phyloP scores from a whole-genome alignment of 2,329 filamentous ascomycete genomes.

The Onygena corvina region DNA sequence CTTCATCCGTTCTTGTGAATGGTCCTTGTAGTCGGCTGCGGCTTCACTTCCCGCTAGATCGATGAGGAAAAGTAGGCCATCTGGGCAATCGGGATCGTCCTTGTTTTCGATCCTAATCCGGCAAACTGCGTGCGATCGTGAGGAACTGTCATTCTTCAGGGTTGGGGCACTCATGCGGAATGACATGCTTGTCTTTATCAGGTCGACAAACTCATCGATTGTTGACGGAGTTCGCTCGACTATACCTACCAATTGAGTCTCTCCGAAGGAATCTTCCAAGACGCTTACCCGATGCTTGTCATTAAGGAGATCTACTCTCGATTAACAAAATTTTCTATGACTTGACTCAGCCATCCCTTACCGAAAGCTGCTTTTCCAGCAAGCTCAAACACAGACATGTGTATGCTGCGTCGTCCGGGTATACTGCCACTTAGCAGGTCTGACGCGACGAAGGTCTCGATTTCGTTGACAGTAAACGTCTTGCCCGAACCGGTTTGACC shows the following conservation, averaged over 20 bases:
- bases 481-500: conserved; percentile 1
- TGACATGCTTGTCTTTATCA: background rate
- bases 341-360: too few species aligned
- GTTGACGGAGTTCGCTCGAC: background rate
- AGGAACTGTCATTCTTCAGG: background rate
- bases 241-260: conserved; percentile 1
- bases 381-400: conserved; percentile 5
- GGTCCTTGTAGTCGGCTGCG: background rate
- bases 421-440: conserved; percentile 3
- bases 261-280: conserved; percentile 2
- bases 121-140: background rate
- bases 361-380: background rate
- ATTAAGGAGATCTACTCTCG: background rate
- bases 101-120: conserved; percentile 2
- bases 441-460: conserved; percentile 1
- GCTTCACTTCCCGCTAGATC: background rate
- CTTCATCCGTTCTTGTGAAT: background rate
- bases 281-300: background rate
- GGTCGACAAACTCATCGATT: background rate
- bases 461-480: background rate
- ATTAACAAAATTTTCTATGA: too few species aligned
- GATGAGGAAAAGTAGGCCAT: background rate
- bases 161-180: conserved; percentile 1
- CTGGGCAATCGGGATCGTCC: background rate
- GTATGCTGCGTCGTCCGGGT: background rate